Evolutionary conservation across 108 stramenopile genomes (phyloP).

Genomic region (Pseudonitzschia multiseries): DNA sequence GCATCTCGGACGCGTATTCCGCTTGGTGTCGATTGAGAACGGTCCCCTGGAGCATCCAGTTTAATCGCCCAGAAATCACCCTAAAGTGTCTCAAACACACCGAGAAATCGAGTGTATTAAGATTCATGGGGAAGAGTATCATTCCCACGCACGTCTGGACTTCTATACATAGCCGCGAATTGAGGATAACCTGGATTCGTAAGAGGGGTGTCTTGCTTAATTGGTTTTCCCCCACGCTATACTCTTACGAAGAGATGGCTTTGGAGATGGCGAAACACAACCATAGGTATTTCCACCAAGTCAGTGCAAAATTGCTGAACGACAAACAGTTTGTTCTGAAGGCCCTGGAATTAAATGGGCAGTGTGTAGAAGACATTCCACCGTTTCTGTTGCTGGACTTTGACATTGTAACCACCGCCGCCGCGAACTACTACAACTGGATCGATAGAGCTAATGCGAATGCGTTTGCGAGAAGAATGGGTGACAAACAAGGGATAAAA

Average conservation of each 20-base stretch:
- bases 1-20: conserved; percentile 14
- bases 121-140: background rate
- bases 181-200: conserved; percentile 37
- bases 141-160: conserved; percentile 25
- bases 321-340: conserved; percentile 28
- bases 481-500: background rate
- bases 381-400: conserved; percentile 8
- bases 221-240: conserved; percentile 15
- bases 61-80: conserved; percentile 31
- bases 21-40: conserved; percentile 26
- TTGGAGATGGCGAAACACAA: conserved; percentile 36
- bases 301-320: conserved; percentile 21
- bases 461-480: background rate
- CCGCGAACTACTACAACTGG: conserved; percentile 19
- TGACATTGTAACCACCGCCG: conserved; percentile 23
- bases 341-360: conserved; percentile 35
- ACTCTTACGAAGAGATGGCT: conserved; percentile 28
- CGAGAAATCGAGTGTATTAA: conserved; percentile 7
- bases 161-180: conserved; percentile 16
- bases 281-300: conserved; percentile 28
- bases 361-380: conserved; percentile 19
- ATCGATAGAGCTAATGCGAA: background rate
- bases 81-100: conserved; percentile 20
- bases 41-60: conserved; percentile 6
- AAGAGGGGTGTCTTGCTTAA: conserved; percentile 20